phyloP scores from a whole-genome alignment of 2,329 filamentous ascomycete genomes.

The Trichoderma sp. region DNA sequence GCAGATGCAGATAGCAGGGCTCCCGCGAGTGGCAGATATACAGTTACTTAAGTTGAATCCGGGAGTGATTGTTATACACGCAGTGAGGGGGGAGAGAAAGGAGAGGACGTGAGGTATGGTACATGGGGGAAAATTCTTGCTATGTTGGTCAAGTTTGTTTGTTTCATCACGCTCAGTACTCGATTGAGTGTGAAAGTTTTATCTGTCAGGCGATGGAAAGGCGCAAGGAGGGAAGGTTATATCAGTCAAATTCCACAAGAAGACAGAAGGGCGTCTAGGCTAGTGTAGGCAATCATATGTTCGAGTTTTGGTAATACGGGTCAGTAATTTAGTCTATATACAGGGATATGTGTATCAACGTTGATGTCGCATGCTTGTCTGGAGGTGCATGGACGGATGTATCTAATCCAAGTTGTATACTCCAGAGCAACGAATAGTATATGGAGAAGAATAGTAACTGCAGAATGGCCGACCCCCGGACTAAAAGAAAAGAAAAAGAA shows the following conservation, averaged over 20 bases:
- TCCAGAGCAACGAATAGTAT: background rate
- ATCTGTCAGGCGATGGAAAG: background rate
- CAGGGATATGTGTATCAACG: background rate
- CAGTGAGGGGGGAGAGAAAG: background rate
- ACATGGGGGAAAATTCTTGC: background rate
- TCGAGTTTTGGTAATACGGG: background rate
- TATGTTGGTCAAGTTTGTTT: background rate
- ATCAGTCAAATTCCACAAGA: background rate
- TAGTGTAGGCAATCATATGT: background rate
- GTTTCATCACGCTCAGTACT: background rate
- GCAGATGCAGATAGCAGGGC: constrained; percentile 81
- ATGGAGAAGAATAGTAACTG: background rate
- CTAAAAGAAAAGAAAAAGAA: background rate
- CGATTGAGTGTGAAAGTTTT: background rate
- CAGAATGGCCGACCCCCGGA: background rate
- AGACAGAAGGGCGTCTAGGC: background rate
- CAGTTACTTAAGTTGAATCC: constrained; percentile 60
- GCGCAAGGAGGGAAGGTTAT: background rate
- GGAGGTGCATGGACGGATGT: background rate
- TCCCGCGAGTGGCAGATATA: constrained; percentile 79
- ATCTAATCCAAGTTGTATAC: background rate
- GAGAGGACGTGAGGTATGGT: background rate
- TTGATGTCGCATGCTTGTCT: background rate
- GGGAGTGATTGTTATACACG: background rate
- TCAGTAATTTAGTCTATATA: background rate